Evolutionary conservation across 371 early-diverging fungal genomes (phyloP).

Genomic region (Actinomortierella ambigua): DNA sequence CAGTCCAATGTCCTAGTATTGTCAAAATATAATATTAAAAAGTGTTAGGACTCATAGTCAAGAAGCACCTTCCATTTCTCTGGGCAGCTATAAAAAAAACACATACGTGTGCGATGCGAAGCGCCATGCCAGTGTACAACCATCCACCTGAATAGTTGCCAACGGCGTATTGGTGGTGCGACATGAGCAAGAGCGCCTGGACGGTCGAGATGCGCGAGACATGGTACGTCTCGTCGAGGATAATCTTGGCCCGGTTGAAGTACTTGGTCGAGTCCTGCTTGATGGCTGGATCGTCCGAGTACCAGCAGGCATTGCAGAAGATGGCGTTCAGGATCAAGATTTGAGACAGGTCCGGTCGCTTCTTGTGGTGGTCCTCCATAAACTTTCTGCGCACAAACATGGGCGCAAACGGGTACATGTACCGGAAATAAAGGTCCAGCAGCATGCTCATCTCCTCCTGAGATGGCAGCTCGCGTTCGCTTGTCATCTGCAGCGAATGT

Average conservation of each 20-base stretch:
- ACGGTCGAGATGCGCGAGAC: constrained; percentile 40
- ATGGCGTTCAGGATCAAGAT: constrained; percentile 46
- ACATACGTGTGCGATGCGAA: constrained; percentile 42
- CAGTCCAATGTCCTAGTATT: constrained; percentile 41
- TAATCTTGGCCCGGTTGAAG: constrained; percentile 45
- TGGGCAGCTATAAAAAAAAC: no score
- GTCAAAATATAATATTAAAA: background rate
- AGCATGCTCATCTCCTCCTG: constrained; percentile 37
- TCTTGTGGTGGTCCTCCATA: constrained; percentile 22
- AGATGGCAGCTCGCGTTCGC: constrained; percentile 40
- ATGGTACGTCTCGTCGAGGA: constrained; percentile 45
- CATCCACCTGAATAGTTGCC: constrained; percentile 48
- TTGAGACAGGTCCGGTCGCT: constrained; percentile 42
- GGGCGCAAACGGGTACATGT: constrained; percentile 47
- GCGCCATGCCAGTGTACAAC: constrained; percentile 47
- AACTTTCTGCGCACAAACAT: constrained; percentile 44
- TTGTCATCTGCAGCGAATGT: constrained; percentile 46
- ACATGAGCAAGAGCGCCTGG: constrained; percentile 40
- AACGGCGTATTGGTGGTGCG: constrained; percentile 45
- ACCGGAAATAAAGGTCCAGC: constrained; percentile 42
- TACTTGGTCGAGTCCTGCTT: constrained; percentile 44
- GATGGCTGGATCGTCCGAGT: constrained; percentile 41
- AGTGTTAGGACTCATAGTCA: background rate
- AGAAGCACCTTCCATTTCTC: no score
- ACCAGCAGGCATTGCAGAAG: constrained; percentile 47